Conservation (phyloP, 1,284 basidiomycete genomes). For the Ceratobasidium sp. region DNA sequence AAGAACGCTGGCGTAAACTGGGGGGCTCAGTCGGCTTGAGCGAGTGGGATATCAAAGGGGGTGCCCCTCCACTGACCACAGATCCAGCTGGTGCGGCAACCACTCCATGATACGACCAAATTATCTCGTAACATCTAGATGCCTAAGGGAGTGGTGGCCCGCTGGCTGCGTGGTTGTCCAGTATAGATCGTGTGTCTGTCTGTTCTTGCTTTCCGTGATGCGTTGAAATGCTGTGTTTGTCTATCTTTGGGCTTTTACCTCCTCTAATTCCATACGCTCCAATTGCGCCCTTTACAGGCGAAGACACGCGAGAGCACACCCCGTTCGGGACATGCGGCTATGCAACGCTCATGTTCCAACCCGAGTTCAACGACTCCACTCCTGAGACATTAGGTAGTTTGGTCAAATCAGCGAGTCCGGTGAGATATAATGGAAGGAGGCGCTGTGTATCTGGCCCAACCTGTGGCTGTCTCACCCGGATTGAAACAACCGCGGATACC, state of each 20-base stretch:
- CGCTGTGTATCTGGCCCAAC: no score
- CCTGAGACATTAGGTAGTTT: no score
- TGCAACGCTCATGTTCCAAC: no score
- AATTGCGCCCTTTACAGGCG: background rate
- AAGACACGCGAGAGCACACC: background rate
- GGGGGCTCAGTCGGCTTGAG: slow-evolving; percentile 73
- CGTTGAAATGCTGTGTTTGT: background rate
- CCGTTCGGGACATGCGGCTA: background rate
- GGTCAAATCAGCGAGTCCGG: no score
- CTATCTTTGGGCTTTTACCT: background rate
- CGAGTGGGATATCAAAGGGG: slow-evolving; percentile 71
- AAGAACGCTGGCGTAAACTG: slow-evolving; percentile 69
- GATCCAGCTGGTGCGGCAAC: background rate
- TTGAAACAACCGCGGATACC: no score
- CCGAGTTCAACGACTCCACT: no score
- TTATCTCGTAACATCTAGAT: background rate
- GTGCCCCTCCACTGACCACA: slow-evolving; percentile 4
- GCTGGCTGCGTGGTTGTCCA: background rate
- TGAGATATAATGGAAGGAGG: no score
- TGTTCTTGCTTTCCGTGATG: background rate
- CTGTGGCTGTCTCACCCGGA: no score
- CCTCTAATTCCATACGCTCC: background rate
- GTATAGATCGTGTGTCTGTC: background rate
- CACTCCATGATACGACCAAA: background rate
- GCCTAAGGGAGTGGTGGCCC: background rate